Base-by-base conservation (phyloP, 106 monocot species). In the Platanthera guangdongensis region DNA sequence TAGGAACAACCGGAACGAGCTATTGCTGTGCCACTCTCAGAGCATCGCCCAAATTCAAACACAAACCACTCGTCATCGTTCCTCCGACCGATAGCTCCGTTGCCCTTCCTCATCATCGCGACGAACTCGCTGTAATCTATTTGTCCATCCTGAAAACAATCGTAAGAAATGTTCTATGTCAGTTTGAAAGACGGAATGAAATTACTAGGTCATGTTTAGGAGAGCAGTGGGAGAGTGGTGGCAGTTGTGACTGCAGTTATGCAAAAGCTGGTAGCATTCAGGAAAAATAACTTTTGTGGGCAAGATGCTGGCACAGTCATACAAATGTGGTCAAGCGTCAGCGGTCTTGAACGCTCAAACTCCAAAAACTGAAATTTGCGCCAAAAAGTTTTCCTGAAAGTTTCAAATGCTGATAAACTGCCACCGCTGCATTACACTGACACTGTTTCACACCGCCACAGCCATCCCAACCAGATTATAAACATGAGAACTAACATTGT, bases 21-120 rank as follows among this genome's bases (percentile, higher is more conserved):
- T 65, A 65, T 65, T 65, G 65, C 18, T 65, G 79, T 76, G 52
- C 81, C 25, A 72, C 50, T 30, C 50, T 81, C 0, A 87, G 57
- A 18, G 73, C 77, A 30, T 87, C 87, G 28, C 79, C 75, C 74
- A 86, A 68, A 73, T 76, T 76, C 10, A 85, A 15, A 47, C 22
- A 50, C 19, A 82, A 53, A 49, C 30, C 82, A 68, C 79, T 76
- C 57, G 75, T 80, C 86, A 80, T 80, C 12, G 83, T 83, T 83
- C 48, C 80, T 83, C 72, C 85, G 81, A 30, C 85, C 88, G 15
- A 85, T 13, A 12, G 75, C 87, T 52, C 82, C 82, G 70, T 78
- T 85, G 45, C 83, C 87, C 63, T 87, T 87, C 74, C 87, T 81
- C 90, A 87, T 90, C 90, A 87, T 90, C 4, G 86, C 81, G 2